Conservation (phyloP, 352 stramenopile genomes). For the Pythium oligandrum region DNA sequence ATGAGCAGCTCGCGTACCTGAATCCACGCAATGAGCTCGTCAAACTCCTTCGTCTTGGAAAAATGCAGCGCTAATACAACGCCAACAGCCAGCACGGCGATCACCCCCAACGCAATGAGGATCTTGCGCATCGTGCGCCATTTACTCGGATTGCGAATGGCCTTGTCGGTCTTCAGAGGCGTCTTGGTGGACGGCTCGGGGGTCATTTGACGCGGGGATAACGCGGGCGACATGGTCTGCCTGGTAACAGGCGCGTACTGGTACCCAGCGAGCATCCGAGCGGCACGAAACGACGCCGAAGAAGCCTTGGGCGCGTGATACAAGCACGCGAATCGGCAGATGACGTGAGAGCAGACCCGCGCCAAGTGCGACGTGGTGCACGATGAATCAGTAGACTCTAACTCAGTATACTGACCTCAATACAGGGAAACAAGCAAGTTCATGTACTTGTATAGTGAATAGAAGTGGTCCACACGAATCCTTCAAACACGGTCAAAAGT, state of each 20-base stretch:
- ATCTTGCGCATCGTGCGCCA: conserved; percentile 18
- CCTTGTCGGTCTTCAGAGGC: conserved; percentile 14
- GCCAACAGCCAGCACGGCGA: conserved; percentile 20
- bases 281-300: too few relatives aligned
- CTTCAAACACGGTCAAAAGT: too few relatives aligned
- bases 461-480: too few relatives aligned
- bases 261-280: too few relatives aligned
- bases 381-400: too few relatives aligned
- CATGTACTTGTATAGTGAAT: too few relatives aligned
- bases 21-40: conserved; percentile 42
- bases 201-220: not conserved
- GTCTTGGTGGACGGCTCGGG: conserved; percentile 12
- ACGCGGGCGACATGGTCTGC: conserved; percentile 7
- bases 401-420: too few relatives aligned
- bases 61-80: conserved; percentile 26
- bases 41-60: conserved; percentile 42
- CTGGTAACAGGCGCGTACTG: conserved; percentile 19
- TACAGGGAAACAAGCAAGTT: too few relatives aligned
- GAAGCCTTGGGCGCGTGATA: too few relatives aligned
- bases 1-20: conserved; percentile 15
- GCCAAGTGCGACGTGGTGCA: too few relatives aligned
- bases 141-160: conserved; percentile 2
- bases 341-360: too few relatives aligned
- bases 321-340: too few relatives aligned
- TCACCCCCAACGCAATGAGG: conserved; percentile 11